Evolutionary conservation across 768 basidiomycete species (phyloP).

Genomic region (Pleurotus pulmonarius): DNA sequence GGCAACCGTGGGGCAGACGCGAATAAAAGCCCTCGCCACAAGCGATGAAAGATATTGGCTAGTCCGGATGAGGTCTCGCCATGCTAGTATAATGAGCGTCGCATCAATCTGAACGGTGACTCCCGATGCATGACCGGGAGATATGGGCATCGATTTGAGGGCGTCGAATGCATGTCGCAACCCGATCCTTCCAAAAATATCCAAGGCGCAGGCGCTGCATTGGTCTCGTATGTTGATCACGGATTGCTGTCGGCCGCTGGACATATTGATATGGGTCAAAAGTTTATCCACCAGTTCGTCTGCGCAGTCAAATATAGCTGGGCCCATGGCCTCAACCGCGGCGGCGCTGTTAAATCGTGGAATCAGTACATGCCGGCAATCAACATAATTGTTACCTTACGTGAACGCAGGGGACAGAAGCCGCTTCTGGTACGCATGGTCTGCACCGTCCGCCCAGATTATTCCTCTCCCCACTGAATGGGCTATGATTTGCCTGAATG

Average conservation of each 20-base stretch:
- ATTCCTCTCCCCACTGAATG: conserved; percentile 28
- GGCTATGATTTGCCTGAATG: conserved; percentile 26
- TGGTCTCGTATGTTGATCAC: conserved; percentile 17
- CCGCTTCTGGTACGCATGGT: conserved; percentile 28
- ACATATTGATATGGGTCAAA: conserved; percentile 14
- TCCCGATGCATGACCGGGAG: background rate
- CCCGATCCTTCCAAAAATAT: conserved; percentile 29
- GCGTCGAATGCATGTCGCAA: conserved; percentile 35
- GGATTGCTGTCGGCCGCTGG: conserved; percentile 5
- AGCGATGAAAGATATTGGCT: conserved; percentile 18
- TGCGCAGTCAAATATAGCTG: conserved; percentile 26
- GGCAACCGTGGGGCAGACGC: conserved; percentile 18
- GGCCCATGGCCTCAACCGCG: conserved; percentile 28
- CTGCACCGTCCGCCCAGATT: conserved; percentile 34
- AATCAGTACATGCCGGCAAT: background rate
- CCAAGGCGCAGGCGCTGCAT: conserved; percentile 19
- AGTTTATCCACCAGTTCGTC: conserved; percentile 18
- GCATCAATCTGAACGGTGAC: conserved; percentile 14
- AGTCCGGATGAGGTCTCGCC: conserved; percentile 16
- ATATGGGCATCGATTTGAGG: conserved; percentile 6
- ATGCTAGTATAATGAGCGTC: conserved; percentile 18
- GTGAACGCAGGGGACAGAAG: conserved; percentile 31
- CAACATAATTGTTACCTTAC: conserved; percentile 16
- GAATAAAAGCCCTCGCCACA: conserved; percentile 23
- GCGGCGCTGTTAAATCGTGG: conserved; percentile 19